Evolutionary conservation across 2,329 filamentous ascomycete genomes (phyloP), one percentile per base, ranked within the genome.

Genomic region (Fusarium austroafricanum): DNA sequence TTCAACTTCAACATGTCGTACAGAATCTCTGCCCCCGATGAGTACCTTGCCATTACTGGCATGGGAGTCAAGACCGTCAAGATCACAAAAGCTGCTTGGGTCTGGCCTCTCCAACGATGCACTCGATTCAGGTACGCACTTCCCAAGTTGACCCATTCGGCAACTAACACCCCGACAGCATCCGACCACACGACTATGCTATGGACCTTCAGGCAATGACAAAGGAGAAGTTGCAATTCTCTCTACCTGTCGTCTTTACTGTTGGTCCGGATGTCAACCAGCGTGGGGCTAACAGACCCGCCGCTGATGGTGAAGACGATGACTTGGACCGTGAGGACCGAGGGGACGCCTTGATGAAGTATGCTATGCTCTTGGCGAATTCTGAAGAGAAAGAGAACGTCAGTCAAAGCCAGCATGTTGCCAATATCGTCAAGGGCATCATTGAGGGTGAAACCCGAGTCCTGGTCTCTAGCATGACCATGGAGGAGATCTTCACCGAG

Each of bases 171-270:
- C 2, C 6, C 10, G 14, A 12, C 4, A 87, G 83, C 65, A 89
- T 92, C 73, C 90, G 90, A 68, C 91, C 91, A 0, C 92, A 92
- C 75, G 93, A 96, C 79, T 95, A 96, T 79, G 88, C 87, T 60
- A 92, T 96, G 85, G 89, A 89, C 57, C 82, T 96, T 3, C 92
- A 94, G 76, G 93, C 93, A 57, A 97, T 96, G 93, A 96, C 93
- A 18, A 88, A 90, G 72, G 93, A 96, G 81, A 96, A 96, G 78
- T 85, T 96, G 5, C 91, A 94, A 67, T 94, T 96, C 76, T 84
- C 89, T 7, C 86, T 96, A 0, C 93, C 92, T 4, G 92, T 93
- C 12, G 92, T 96, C 66, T 96, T 96, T 80, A 96, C 93, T 37
- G 90, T 96, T 61, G 93, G 93, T 15, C 93, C 93, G 0, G 89